Base-by-base conservation (phyloP, 106 monocot species). In the Allium cepa region DNA sequence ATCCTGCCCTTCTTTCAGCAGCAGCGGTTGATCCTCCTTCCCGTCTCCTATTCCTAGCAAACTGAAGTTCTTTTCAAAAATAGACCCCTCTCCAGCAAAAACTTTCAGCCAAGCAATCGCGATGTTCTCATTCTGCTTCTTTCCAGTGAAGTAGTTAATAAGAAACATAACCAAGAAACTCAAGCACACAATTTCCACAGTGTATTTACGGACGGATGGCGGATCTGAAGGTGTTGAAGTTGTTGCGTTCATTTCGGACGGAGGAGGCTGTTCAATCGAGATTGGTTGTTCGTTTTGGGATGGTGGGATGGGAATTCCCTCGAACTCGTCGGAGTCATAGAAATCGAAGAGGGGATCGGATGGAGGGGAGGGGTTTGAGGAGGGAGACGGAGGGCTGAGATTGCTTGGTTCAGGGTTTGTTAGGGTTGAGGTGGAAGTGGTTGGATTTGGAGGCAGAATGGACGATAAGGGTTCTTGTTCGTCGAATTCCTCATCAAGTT, bases 271-370 rank as follows among this genome's bases (percentile, higher is more conserved):
- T 22, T 62, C 51, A 10, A 71, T 17, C 18, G 47, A 26, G 16
- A 26, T 14, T 56, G 28, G 68, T 53, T 73, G 59, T 8, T 60
- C 53, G 17, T 53, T 63, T 53, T 67, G 78, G 11, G 75, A 36
- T 46, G 95, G 86, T 27, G 95, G 88, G 36, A 36, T 2, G 36
- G 36, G 36, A 52, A 96, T 86, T n/a, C 95, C 95, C 69, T 96
- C 95, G 80, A 96, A 96, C 75, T 96, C 91, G 49, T 96, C 91
- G 69, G 91, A 91, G 66, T 96, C 95, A 91, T 91, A 96, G 47
- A 82, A 76, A 18, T 85, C 86, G 45, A 69, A 62, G 28, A 69
- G 6, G 11, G 13, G 64, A 63, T 58, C 4, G 3, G 80, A 64
- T 80, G 70, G 61, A 26, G 59, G 55, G 2, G 77, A 64, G 12